Base-by-base conservation (phyloP, 805 yeast genomes). In the Teunomyces funiuensis region DNA sequence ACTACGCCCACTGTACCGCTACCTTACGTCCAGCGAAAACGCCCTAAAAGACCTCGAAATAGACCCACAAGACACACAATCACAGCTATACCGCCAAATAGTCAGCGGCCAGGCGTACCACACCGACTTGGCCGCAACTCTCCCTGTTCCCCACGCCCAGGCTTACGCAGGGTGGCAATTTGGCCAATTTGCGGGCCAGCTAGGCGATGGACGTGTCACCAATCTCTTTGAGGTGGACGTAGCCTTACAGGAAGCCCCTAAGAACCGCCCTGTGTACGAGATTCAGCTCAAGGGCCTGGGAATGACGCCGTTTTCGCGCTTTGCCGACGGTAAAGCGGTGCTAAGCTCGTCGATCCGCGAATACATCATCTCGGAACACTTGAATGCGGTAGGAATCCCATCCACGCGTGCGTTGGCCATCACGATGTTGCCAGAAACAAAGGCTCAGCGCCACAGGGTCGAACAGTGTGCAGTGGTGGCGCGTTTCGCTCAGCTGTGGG, bases 301-400 rank as follows among this genome's bases (percentile, higher is more conserved):
- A 0, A 69, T 77, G 50, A 91, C 98, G 0, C 97, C 98, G 1
- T 91, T 76, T 60, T 85, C 96, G 0, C 74, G 99, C 45, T 91
- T 90, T 71, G 98, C 97, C 0, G 99, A 91, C 64, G 99, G 99
- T 3, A 88, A 88, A 56, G 97, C 98, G 0, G 95, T 89, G 5
- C 54, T 91, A 23, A 66, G 97, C 46, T 88, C 97, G 2, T 82
- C 95, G 36, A 80, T 93, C 27, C 71, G 98, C 26, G 99, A 91
- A 58, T 90, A 86, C 45, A 72, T 91, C 37, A 84, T 86, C 1
- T 83, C 93, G 4, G 98, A 93, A 56, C 80, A 87, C 19, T 66
- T 93, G 39, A 61, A 85, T 57, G 84, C 87, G 2, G 76, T 93
- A 18, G 90, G 93, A 0, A 82, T 91, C 5, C 97, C 97, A 2